Percentiles rank a stretch among this genome's conserved stretches.
phyloP scores from a whole-genome alignment of 2,329 filamentous ascomycete species.

The Coccinonectria pachysandricola region DNA sequence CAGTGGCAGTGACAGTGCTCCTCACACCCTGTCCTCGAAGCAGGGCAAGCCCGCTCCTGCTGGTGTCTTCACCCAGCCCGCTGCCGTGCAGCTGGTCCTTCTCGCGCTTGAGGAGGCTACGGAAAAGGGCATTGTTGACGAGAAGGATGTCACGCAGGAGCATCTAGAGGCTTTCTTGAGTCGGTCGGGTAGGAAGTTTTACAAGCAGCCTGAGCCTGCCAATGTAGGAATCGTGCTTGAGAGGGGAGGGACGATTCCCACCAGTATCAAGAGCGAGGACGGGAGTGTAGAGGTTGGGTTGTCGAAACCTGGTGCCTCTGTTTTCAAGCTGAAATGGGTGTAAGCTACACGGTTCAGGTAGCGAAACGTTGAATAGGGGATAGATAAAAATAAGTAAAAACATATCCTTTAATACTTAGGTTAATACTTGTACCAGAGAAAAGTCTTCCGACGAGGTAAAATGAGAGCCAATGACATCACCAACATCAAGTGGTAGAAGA shows the following conservation, averaged over 20 bases:
- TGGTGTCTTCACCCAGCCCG: slow-evolving; percentile 72
- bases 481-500: too few relatives aligned
- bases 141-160: slow-evolving; percentile 43
- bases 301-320: slow-evolving; percentile 29
- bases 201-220: slow-evolving; percentile 27
- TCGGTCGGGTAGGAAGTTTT: slow-evolving; percentile 43
- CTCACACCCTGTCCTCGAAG: slow-evolving; percentile 41
- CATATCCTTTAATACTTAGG: too few relatives aligned
- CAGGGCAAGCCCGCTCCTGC: slow-evolving; percentile 52
- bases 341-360: too few relatives aligned
- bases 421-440: too few relatives aligned
- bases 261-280: slow-evolving; percentile 28
- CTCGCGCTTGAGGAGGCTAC: slow-evolving; percentile 51
- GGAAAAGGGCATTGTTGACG: slow-evolving; percentile 38
- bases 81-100: slow-evolving; percentile 55
- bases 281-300: slow-evolving; percentile 33
- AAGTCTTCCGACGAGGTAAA: too few relatives aligned
- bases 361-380: too few relatives aligned
- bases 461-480: too few relatives aligned
- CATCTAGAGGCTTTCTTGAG: slow-evolving; percentile 45
- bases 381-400: too few relatives aligned
- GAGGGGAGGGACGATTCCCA: slow-evolving; percentile 29
- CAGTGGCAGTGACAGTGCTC: slow-evolving; percentile 51
- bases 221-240: slow-evolving; percentile 27
- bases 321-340: slow-evolving; percentile 33